Conservation (phyloP, 306 rosid species). For the Quercus variabilis region DNA sequence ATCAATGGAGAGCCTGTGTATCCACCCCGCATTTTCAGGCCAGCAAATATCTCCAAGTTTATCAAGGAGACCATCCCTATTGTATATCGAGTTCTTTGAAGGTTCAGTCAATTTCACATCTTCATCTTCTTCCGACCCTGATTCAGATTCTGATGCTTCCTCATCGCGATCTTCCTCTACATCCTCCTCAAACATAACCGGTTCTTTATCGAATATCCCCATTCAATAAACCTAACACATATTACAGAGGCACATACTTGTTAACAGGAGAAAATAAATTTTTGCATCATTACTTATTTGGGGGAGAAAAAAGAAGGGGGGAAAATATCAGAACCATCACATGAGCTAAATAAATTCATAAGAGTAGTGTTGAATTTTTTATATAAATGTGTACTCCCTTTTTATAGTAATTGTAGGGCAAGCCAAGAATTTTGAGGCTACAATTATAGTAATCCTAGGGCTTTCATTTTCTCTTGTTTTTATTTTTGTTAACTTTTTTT, state of each 20-base stretch:
- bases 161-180: conserved; percentile 18
- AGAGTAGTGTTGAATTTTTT: neutral
- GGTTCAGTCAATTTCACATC: conserved; percentile 61
- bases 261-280: neutral
- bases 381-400: too few species aligned
- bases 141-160: conserved; percentile 49
- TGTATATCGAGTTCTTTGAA: conserved; percentile 56
- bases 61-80: conserved; percentile 68
- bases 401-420: too few species aligned
- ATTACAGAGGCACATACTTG: neutral
- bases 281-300: neutral
- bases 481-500: too few species aligned
- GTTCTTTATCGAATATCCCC: conserved; percentile 29
- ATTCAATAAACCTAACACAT: conserved; percentile 39
- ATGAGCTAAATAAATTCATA: neutral
- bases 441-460: too few species aligned
- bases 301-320: too few species aligned
- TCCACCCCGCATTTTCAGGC: conserved; percentile 76
- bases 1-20: conserved; percentile 67
- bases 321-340: neutral
- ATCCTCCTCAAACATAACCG: conserved; percentile 18
- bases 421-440: too few species aligned
- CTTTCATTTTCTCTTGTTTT: too few species aligned
- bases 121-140: conserved; percentile 52
- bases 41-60: conserved; percentile 87